These are phyloP conservation scores for Fusarium floridanum DNA, from an alignment of 2,329 filamentous ascomycete species.

Conservation along the genomic window DNA sequence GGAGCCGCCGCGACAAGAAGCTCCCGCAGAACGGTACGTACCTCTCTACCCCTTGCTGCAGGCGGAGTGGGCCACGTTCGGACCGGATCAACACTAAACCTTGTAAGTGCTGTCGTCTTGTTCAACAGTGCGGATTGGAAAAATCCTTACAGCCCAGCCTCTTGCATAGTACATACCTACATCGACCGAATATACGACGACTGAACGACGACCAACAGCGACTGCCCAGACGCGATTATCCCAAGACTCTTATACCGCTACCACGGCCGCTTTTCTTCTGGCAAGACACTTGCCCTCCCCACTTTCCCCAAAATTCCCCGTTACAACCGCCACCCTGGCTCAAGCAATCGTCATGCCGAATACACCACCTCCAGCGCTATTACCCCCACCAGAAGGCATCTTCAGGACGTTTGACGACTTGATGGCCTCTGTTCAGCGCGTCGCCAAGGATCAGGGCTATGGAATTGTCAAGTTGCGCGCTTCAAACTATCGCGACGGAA, in stretches of 20 bases:
- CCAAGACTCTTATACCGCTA: conserved; percentile 21
- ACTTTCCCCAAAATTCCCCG: conserved; percentile 46
- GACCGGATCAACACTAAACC: conserved; percentile 58
- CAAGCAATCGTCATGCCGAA: conserved; percentile 59
- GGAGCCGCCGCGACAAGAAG: conserved; percentile 29
- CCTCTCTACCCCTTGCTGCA: conserved; percentile 24
- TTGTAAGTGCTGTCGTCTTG: conserved; percentile 47
- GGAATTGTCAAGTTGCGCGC: conserved; percentile 73
- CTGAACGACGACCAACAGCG: conserved; percentile 36
- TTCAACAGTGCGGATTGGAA: conserved; percentile 59
- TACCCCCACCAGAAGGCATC: conserved; percentile 71
- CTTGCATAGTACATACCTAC: conserved; percentile 42
- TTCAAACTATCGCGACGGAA: conserved; percentile 73
- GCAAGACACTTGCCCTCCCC: conserved; percentile 35
- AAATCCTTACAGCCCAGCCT: conserved; percentile 56
- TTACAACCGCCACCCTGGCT: conserved; percentile 50
- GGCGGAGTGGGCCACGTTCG: conserved; percentile 35
- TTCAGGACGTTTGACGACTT: conserved; percentile 71
- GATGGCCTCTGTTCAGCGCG: conserved; percentile 68
- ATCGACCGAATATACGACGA: conserved; percentile 23
- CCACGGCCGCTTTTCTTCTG: conserved; percentile 18
- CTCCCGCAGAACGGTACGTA: conserved; percentile 35
- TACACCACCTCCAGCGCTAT: conserved; percentile 62
- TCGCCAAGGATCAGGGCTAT: conserved; percentile 73
- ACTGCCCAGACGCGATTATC: conserved; percentile 38